Percentiles rank a stretch among this genome's conserved stretches.
Conservation (phyloP, 1,284 basidiomycete species). For the Rhodotorula sp. region DNA sequence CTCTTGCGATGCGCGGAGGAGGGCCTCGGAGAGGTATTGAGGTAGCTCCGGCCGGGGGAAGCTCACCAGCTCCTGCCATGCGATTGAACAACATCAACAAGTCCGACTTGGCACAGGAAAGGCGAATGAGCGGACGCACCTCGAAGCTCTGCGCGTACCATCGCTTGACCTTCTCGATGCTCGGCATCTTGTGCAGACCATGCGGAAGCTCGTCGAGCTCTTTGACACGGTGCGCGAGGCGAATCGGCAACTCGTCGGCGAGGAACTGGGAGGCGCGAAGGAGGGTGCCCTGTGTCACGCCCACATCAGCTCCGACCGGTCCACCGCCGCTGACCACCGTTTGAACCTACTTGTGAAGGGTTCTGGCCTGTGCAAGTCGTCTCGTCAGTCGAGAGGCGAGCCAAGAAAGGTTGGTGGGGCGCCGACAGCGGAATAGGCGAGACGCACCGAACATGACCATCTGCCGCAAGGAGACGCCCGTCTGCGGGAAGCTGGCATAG, state of each 20-base stretch:
- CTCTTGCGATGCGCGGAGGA: conserved; percentile 49
- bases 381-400: neutral
- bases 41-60: conserved; percentile 76
- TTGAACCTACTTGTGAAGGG: conserved; percentile 55
- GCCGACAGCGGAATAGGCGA: neutral
- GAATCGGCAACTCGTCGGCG: conserved; percentile 76
- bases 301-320: neutral
- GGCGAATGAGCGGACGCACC: conserved; percentile 56
- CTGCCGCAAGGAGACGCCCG: conserved; percentile 78
- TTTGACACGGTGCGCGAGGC: conserved; percentile 92
- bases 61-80: conserved; percentile 72
- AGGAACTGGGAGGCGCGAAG: conserved; percentile 81
- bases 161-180: conserved; percentile 91
- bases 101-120: neutral
- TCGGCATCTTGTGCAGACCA: conserved; percentile 85
- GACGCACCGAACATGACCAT: conserved; percentile 68
- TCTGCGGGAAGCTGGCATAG: conserved; percentile 79
- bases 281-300: conserved; percentile 66
- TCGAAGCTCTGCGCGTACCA: conserved; percentile 99
- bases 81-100: neutral
- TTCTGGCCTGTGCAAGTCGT: conserved; percentile 61
- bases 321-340: too few relatives aligned
- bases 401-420: neutral
- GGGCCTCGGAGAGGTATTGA: conserved; percentile 64
- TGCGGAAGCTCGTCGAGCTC: conserved; percentile 94